Evolutionary conservation across 225 moss, liverwort and hornwort genomes (phyloP), one percentile per base, ranked within the genome.

Genomic region (Takakia lepidozioides): DNA sequence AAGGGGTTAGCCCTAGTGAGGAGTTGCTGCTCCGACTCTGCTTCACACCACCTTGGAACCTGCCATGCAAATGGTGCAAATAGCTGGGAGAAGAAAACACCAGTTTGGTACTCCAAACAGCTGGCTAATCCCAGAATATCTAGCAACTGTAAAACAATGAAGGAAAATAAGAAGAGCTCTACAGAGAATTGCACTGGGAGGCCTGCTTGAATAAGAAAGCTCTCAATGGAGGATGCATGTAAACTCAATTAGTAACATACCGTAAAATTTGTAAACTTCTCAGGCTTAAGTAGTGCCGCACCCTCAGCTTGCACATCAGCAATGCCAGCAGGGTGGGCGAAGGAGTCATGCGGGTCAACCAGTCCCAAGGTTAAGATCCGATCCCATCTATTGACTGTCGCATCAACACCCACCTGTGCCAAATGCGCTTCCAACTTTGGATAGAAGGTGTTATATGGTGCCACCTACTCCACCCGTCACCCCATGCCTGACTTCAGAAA

Each of bases 401-500:
- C 46, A 53, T 76, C 72, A 51, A 82, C 63, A 46, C 81, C 81
- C 43, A 76, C 76, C 53, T 66, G 62, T 49, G 43, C 56, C 41
- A 82, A 36, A 51, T 82, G 59, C 24, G 69, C 62, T 50, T 73
- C 81, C 59, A 82, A 51, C 46, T 63, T 69, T 36, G 81, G 69
- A 57, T 82, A 82, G 59, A 66, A 76, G 1, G 81, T 76, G 50
- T 82, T 82, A 43, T 82, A 82, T 1, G 81, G 81, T 47, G 76
- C 81, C 47, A 82, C 72, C 81, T 82, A 66, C 48, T n/a, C n/a
- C n/a, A n/a, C n/a, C n/a, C n/a, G n/a, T n/a, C n/a, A n/a, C n/a
- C n/a, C n/a, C n/a, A n/a, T n/a, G n/a, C n/a, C n/a, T n/a, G n/a
- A n/a, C n/a, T n/a, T n/a, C n/a, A n/a, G n/a, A n/a, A n/a, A n/a